A percentile compares a stretch with the other conserved stretches of the same genome.
Evolutionary conservation across 139 green algal species (phyloP).

Genomic region (Penium margaritaceum): DNA sequence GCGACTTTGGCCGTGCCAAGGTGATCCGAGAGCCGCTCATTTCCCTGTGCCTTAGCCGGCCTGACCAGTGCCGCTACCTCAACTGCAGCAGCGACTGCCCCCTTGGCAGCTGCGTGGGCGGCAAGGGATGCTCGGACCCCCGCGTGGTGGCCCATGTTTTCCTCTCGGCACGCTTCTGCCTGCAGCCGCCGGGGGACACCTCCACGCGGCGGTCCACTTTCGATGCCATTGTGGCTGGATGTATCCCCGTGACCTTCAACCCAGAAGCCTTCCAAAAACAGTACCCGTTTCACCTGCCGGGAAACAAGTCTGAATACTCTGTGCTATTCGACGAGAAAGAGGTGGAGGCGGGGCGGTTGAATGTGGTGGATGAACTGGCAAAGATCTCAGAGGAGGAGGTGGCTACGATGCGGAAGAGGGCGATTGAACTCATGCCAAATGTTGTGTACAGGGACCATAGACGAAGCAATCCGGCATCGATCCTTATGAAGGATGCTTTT

Average conservation of each 20-base stretch:
- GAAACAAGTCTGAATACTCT: background rate
- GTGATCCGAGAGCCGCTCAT: too few species aligned
- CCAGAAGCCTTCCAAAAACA: background rate
- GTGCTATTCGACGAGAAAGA: background rate
- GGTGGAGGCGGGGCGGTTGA: background rate
- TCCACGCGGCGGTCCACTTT: constrained; percentile 9
- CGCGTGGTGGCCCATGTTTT: background rate
- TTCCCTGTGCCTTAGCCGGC: too few species aligned
- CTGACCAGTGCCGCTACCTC: too few species aligned
- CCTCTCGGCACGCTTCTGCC: constrained; percentile 6
- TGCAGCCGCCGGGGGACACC: constrained; percentile 21
- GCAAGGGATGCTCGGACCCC: background rate
- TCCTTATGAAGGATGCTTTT: too few species aligned
- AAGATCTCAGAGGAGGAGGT: background rate
- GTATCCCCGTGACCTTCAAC: constrained; percentile 25
- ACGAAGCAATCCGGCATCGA: too few species aligned
- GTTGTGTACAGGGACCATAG: too few species aligned
- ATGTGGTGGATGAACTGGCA: constrained; percentile 1
- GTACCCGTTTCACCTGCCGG: constrained; percentile 12
- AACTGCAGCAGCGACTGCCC: too few species aligned
- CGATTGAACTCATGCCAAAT: background rate
- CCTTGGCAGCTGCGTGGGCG: too few species aligned
- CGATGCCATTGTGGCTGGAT: constrained; percentile 13
- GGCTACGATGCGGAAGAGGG: background rate
- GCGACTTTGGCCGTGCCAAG: too few species aligned